Evolutionary conservation across 306 rosid species (phyloP).

Genomic region (Cucumis melo): DNA sequence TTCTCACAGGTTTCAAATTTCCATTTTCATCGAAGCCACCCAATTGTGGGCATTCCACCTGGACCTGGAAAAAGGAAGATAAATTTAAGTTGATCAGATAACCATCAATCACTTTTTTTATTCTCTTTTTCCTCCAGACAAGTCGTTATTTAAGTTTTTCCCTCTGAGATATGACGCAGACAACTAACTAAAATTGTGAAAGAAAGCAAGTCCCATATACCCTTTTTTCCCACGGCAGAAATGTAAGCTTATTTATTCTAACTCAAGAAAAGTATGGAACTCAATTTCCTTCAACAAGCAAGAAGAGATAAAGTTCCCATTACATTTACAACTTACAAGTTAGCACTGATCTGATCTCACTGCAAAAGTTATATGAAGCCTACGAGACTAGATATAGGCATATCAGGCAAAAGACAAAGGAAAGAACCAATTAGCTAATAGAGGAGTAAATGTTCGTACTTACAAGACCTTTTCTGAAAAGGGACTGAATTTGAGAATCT

Average conservation of each 20-base stretch:
- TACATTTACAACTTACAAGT: neutral
- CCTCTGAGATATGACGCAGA: neutral
- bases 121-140: neutral
- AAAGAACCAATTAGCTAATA: neutral
- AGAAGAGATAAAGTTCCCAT: neutral
- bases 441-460: constrained; percentile 12
- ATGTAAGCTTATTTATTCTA: neutral
- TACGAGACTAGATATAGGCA: neutral
- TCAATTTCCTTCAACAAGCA: neutral
- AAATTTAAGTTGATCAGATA: neutral
- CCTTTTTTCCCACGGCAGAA: neutral
- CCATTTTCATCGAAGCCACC: constrained; percentile 22
- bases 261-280: neutral
- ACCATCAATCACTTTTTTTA: neutral
- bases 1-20: constrained; percentile 22
- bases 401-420: neutral
- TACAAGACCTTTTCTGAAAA: constrained; percentile 81
- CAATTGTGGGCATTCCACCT: constrained; percentile 26
- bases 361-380: neutral
- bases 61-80: constrained; percentile 39
- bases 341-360: neutral
- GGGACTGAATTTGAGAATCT: constrained; percentile 51
- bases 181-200: neutral
- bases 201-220: neutral
- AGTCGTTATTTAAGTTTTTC: neutral